Evolutionary conservation across 805 yeast species (phyloP).

Genomic region (Metschnikowia lochheadii): DNA sequence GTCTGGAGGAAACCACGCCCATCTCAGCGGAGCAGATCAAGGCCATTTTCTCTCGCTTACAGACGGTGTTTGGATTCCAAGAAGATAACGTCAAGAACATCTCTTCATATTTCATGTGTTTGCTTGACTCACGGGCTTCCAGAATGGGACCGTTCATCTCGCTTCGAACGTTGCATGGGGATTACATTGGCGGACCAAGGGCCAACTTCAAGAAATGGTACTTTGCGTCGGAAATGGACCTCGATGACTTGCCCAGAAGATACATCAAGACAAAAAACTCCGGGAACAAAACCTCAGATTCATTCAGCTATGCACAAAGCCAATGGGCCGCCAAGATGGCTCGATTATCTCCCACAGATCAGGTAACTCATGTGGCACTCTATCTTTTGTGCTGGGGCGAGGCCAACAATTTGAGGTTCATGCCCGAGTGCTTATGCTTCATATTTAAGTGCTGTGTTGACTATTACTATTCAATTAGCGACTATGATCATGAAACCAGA

Average conservation of each 20-base stretch:
- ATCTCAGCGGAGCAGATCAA: conserved; percentile 53
- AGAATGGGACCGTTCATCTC: conserved; percentile 57
- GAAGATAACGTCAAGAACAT: conserved; percentile 59
- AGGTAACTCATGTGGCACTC: conserved; percentile 60
- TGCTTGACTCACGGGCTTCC: conserved; percentile 40
- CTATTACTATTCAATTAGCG: conserved; percentile 48
- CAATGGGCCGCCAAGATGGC: conserved; percentile 53
- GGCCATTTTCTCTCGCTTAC: conserved; percentile 48
- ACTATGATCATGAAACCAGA: conserved; percentile 22
- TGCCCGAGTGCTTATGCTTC: conserved; percentile 87
- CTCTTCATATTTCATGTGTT: conserved; percentile 39
- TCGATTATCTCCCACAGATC: conserved; percentile 47
- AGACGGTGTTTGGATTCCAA: conserved; percentile 64
- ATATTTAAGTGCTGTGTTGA: conserved; percentile 79
- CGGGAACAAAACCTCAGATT: conserved; percentile 1
- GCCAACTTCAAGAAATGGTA: conserved; percentile 75
- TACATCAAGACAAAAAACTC: conserved; percentile 7
- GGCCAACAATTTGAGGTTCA: conserved; percentile 77
- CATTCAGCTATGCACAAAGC: conserved; percentile 29
- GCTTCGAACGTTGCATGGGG: conserved; percentile 60
- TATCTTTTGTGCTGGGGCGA: conserved; percentile 87
- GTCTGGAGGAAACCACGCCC: conserved; percentile 39
- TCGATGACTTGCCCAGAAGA: conserved; percentile 25
- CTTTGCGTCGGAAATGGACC: conserved; percentile 67
- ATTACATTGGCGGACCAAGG: conserved; percentile 68